Conservation (phyloP, 257 asterid genomes). For the Solanum peruvianum region DNA sequence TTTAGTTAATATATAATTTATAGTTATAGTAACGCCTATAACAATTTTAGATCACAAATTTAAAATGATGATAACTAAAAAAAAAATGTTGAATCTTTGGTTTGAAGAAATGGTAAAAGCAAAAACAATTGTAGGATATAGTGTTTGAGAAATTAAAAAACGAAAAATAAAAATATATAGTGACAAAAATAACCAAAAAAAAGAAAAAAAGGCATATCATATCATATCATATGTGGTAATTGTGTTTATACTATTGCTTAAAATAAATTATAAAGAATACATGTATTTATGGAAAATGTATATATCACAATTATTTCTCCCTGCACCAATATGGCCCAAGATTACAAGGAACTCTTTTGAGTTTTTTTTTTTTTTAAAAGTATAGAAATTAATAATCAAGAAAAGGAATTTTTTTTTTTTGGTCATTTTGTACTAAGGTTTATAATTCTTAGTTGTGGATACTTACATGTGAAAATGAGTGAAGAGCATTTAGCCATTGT, state of each 20-base stretch:
- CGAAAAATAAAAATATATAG: background rate
- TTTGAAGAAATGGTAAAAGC: background rate
- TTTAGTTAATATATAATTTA: background rate
- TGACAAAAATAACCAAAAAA: background rate
- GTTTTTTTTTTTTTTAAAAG: background rate
- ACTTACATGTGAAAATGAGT: slow-evolving; percentile 2
- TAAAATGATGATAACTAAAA: background rate
- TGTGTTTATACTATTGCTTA: background rate
- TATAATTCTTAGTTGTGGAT: background rate
- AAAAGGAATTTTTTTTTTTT: background rate
- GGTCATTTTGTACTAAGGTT: background rate
- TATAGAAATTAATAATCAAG: background rate
- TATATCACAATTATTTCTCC: background rate
- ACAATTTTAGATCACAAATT: background rate
- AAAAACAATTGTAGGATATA: background rate
- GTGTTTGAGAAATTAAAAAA: background rate
- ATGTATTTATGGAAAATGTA: background rate
- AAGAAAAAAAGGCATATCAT: background rate
- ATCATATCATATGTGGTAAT: background rate
- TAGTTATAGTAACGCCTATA: background rate
- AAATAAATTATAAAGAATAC: background rate
- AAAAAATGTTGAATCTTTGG: background rate
- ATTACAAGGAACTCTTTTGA: background rate
- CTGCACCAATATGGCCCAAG: background rate
- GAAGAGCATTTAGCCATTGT: background rate